Evolutionary conservation across 495 filamentous ascomycete species (phyloP), one percentile per base, ranked within the genome.

Genomic region (Tetracladium setigerum): DNA sequence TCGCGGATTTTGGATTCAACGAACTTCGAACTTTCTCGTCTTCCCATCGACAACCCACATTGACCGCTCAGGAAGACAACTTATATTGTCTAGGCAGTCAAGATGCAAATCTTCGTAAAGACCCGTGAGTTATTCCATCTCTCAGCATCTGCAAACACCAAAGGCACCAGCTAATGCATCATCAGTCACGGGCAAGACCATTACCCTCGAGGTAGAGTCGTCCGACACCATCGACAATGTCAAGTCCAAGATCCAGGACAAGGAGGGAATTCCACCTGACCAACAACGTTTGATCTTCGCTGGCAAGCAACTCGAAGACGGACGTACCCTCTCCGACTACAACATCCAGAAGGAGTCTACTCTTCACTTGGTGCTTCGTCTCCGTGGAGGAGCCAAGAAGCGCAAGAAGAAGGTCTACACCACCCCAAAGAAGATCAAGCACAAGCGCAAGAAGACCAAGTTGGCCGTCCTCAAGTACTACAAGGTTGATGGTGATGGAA

Each of bases 361-460:
- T 65, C 89, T 99, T 53, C 92, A 99, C 75, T 78, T 97, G 55
- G 94, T 99, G 57, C 84, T 99, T 55, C 89, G 94, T 67, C 89
- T 99, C 50, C 94, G 92, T 80, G 84, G 84, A 67, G 92, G 92
- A 72, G 78, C 75, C 64, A 98, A 98, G 88, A 98, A 98, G 88
- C 77, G 92, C 61, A 98, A 98, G 87, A 98, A 98, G 91, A 98
- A 98, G 89, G 92, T 98, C 49, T 98, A 98, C 82, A 96, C 87
- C 64, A 98, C 94, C 60, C 92, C 92, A 66, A 98, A 98, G 90
- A 98, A 98, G 86, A 98, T 98, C 85, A 98, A 98, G 90, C 92
- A 98, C 78, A 98, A 97, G 87, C 83, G 89, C 76, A 97, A 96
- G 86, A 82, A 82, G 89, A 95, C 86, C 79, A 98, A 98, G 83